Evolutionary conservation across 169 alveolate genomes (phyloP).

Genomic region (Plasmodium reichenowi): DNA sequence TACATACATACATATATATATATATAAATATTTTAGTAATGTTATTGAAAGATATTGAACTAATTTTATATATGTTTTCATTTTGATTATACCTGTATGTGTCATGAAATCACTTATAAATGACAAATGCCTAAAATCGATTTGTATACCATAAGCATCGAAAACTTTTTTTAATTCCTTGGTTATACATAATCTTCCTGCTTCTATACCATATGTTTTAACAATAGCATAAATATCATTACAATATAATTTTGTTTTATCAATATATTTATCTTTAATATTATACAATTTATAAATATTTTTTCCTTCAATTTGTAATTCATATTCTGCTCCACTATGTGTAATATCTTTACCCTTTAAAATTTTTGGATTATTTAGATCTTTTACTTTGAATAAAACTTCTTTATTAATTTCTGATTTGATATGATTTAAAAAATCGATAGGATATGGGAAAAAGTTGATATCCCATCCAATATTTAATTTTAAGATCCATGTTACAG

Average conservation of each 20-base stretch:
- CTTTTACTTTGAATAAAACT: constrained; percentile 77
- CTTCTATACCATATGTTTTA: constrained; percentile 98
- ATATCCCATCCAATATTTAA: constrained; percentile 78
- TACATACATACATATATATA: neutral
- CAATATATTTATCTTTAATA: constrained; percentile 87
- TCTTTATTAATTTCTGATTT: constrained; percentile 80
- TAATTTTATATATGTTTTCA: neutral
- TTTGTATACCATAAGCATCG: constrained; percentile 96
- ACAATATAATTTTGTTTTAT: constrained; percentile 91
- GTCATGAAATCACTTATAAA: constrained; percentile 98
- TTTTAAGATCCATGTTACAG: constrained; percentile 76
- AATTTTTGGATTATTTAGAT: constrained; percentile 80
- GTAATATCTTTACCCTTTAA: constrained; percentile 76
- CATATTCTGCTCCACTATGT: constrained; percentile 80
- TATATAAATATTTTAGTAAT: neutral
- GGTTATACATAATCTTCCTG: constrained; percentile 96
- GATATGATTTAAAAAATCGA: constrained; percentile 81
- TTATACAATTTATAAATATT: constrained; percentile 87
- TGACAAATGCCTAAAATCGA: constrained; percentile 96
- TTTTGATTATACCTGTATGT: constrained; percentile 89
- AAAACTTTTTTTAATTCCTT: constrained; percentile 96
- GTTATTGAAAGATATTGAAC: neutral
- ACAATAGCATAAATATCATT: constrained; percentile 95
- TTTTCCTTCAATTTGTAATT: constrained; percentile 88
- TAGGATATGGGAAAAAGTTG: constrained; percentile 78